These are phyloP conservation scores for Graphiopsis chlorocephala DNA, from an alignment of 2,329 filamentous ascomycete genomes.

Conservation along the genomic window DNA sequence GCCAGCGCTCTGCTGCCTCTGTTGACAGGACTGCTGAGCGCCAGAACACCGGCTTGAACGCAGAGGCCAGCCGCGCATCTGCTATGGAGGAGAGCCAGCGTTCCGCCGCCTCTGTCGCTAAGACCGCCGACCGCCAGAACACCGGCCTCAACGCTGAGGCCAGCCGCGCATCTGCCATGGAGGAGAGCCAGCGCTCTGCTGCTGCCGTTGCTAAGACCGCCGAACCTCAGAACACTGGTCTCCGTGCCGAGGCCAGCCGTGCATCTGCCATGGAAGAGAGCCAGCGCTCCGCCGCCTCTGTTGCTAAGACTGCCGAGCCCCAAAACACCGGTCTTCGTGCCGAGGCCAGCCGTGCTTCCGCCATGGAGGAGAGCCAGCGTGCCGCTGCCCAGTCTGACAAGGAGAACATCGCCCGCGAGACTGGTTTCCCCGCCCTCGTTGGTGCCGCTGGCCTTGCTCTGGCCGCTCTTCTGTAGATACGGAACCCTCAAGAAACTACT, in stretches of 20 bases:
- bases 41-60: neutral
- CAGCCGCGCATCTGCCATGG: conserved; percentile 4
- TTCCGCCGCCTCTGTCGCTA: neutral
- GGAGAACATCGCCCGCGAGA: conserved; percentile 9
- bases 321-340: neutral
- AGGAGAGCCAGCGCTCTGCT: conserved; percentile 6
- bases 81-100: conserved; percentile 10
- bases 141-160: neutral
- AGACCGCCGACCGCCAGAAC: neutral
- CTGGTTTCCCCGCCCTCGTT: conserved; percentile 10
- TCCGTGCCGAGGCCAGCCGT: conserved; percentile 6
- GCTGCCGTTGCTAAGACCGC: neutral
- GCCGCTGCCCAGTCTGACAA: conserved; percentile 9
- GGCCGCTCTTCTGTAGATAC: conserved; percentile 6
- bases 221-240: neutral
- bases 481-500: neutral
- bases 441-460: conserved; percentile 12
- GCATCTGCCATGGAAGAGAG: conserved; percentile 4
- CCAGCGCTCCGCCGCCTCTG: conserved; percentile 5
- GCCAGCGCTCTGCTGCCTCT: conserved; percentile 9
- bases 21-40: neutral
- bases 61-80: conserved; percentile 2
- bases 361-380: conserved; percentile 10
- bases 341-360: conserved; percentile 6
- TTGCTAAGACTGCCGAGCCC: neutral